A percentile compares a stretch with the other conserved stretches of the same genome.
phyloP scores from a whole-genome alignment of 1,284 basidiomycete genomes.

The Exobasidium cylindrosporum region DNA sequence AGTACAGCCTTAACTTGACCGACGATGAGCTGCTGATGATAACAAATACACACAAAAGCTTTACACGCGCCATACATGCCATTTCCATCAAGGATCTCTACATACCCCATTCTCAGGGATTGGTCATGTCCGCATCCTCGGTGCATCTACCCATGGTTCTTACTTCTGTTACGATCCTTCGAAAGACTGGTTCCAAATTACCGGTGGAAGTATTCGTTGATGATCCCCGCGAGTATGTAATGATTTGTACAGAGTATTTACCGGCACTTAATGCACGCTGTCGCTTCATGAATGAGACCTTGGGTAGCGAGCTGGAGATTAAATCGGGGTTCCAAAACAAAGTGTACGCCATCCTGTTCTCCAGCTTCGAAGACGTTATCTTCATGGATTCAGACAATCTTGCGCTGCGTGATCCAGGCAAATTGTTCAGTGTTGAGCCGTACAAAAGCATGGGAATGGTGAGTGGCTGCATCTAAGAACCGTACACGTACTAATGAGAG shows the following conservation, averaged over 20 bases:
- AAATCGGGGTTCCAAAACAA: not conserved
- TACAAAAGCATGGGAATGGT: not conserved
- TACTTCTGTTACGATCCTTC: too few relatives aligned
- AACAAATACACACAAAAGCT: too few relatives aligned
- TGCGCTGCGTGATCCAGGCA: not conserved
- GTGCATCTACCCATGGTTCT: too few relatives aligned
- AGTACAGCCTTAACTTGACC: too few relatives aligned
- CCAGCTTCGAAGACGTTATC: not conserved
- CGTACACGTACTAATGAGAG: too few relatives aligned
- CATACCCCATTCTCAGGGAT: too few relatives aligned
- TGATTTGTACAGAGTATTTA: not conserved
- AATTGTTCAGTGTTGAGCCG: not conserved
- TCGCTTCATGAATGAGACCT: not conserved
- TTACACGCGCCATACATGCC: too few relatives aligned
- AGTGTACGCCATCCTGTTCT: not conserved
- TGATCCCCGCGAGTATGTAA: not conserved
- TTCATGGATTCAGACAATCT: not conserved
- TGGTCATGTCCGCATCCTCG: too few relatives aligned
- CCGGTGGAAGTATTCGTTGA: not conserved
- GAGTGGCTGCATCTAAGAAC: too few relatives aligned
- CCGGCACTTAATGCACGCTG: not conserved
- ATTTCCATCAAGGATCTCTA: too few relatives aligned
- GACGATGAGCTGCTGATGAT: too few relatives aligned
- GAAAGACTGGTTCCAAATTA: not conserved
- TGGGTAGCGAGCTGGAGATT: not conserved